Percentiles rank a stretch among this genome's conserved stretches.
Conservation (phyloP, 2,329 filamentous ascomycete genomes). For the Xylaria sp. region DNA sequence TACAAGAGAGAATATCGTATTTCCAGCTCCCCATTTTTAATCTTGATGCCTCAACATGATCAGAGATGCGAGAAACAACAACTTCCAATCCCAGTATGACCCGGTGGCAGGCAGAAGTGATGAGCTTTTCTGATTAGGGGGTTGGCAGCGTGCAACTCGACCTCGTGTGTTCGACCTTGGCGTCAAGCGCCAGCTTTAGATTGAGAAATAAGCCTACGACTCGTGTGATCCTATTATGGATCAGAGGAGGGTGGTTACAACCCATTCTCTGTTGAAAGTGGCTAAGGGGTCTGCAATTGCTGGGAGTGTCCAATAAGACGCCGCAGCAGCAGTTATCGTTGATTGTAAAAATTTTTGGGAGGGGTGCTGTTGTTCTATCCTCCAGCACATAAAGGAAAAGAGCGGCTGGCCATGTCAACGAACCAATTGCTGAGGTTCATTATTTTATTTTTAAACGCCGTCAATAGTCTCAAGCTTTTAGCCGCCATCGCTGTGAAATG, state of each 20-base stretch:
- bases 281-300: not conserved
- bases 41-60: slow-evolving; percentile 6
- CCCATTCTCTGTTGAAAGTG: not conserved
- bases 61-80: not conserved
- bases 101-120: not conserved
- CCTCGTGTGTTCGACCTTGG: not conserved
- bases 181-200: not conserved
- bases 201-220: no score
- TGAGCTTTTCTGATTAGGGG: not conserved
- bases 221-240: not conserved
- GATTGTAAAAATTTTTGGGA: not conserved
- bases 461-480: slow-evolving; percentile 47
- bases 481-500: slow-evolving; percentile 48
- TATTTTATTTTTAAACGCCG: slow-evolving; percentile 49
- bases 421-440: slow-evolving; percentile 22
- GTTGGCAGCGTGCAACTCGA: not conserved
- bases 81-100: not conserved
- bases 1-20: slow-evolving; percentile 8
- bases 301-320: not conserved
- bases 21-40: slow-evolving; percentile 17
- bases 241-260: not conserved
- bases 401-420: slow-evolving; percentile 35
- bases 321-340: not conserved
- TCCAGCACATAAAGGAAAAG: slow-evolving; percentile 31
- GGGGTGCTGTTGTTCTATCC: slow-evolving; percentile 14